Percentiles rank a stretch among this genome's conserved stretches.
These are phyloP conservation scores for Athelia psychrophila DNA, from an alignment of 1,284 basidiomycete genomes.

Conservation along the genomic window DNA sequence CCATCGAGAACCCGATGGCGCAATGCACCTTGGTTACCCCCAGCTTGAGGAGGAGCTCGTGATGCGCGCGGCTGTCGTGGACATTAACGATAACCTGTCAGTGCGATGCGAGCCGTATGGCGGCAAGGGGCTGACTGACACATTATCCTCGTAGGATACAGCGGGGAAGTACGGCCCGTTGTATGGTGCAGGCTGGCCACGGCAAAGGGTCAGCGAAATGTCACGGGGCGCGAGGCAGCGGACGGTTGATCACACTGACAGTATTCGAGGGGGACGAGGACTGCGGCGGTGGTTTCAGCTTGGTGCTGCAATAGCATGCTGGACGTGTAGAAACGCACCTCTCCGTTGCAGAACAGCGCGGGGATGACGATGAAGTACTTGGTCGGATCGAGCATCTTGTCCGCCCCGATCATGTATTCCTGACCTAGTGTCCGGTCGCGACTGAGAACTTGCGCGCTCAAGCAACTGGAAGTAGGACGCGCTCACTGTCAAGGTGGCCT, in stretches of 20 bases:
- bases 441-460: no score
- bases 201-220: slow-evolving; percentile 8
- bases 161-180: slow-evolving; percentile 47
- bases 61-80: slow-evolving; percentile 59
- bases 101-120: no score
- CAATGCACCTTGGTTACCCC: slow-evolving; percentile 46
- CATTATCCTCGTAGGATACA: slow-evolving; percentile 56
- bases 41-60: slow-evolving; percentile 49
- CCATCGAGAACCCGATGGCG: slow-evolving; percentile 63
- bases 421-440: slow-evolving; percentile 34
- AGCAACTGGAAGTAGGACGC: no score
- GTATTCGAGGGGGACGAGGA: slow-evolving; percentile 65
- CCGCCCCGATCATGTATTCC: slow-evolving; percentile 47
- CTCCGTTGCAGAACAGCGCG: slow-evolving; percentile 56
- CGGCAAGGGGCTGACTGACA: slow-evolving; percentile 35
- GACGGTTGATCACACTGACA: slow-evolving; percentile 26
- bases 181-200: slow-evolving; percentile 40
- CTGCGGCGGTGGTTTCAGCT: slow-evolving; percentile 19
- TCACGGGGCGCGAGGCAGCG: no score
- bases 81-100: no score
- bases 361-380: slow-evolving; percentile 58
- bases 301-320: slow-evolving; percentile 3
- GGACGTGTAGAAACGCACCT: slow-evolving; percentile 31
- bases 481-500: slow-evolving; percentile 33
- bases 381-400: slow-evolving; percentile 44